Base-by-base conservation (phyloP, 768 basidiomycete species). In the Leccinum boreale region DNA sequence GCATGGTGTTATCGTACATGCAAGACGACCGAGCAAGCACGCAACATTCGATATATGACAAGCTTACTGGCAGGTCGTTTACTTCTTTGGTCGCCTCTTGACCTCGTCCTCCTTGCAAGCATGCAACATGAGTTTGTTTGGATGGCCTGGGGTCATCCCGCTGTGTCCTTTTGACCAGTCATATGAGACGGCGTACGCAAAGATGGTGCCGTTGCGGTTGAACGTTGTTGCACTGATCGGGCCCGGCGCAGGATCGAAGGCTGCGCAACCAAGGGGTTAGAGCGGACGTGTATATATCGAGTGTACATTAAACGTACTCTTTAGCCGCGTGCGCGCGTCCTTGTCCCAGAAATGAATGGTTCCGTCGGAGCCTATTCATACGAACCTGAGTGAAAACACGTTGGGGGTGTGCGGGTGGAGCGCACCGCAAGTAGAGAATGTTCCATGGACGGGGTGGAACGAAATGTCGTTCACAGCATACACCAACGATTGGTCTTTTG, bases 291-390 rank as follows among this genome's bases (percentile, higher is more conserved):
- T 24, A 48, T 6, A 15, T 11, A 8, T 5, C 28, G 42, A 23
- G 47, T 12, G 47, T 12, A 23, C 9, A 33, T 28, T 19, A n/a
- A 48, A 58, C 61, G 50, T 63, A 94, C 93, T 86, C 77, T 95
- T 97, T 76, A 98, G 81, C 42, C 95, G 87, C 7, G 90, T 93
- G 57, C 94, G 87, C 8, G 90, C 86, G 64, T 95, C 90, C 74
- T 94, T 94, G 74, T 97, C 94, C 94, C 94, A 96, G 73, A 90
- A 92, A 79, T 92, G 89, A 70, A 94, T 86, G 3, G 88, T 88
- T 19, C 92, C 92, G 62, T 94, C 92, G 45, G 89, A 81, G 10
- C 89, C 89, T 89, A 53, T 60, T 56, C 49, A 62, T 53, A 36
- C 4, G 48, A 12, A 28, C 47, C 47, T 58, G 50, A 59, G 53